Evolutionary conservation across 768 basidiomycete species (phyloP).

Genomic region (Lactifluus subvellereus): DNA sequence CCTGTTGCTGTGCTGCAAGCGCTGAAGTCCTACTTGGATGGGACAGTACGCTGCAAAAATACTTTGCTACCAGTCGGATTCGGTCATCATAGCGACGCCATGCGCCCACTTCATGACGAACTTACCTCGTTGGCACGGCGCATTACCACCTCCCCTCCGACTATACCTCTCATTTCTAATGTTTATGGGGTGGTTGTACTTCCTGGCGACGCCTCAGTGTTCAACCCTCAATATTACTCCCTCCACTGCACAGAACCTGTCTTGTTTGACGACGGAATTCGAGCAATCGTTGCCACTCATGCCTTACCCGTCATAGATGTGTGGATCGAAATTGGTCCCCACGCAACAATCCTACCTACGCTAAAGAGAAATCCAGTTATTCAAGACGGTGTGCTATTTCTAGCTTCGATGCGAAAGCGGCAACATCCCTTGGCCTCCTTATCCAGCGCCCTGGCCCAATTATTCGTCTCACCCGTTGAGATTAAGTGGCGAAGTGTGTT

Average conservation of each 20-base stretch:
- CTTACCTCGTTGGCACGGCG: constrained; percentile 38
- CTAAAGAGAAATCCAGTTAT: constrained; percentile 39
- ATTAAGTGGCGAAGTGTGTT: constrained; percentile 56
- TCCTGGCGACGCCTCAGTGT: constrained; percentile 46
- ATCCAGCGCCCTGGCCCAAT: constrained; percentile 39
- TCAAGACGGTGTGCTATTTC: constrained; percentile 32
- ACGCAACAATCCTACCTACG: constrained; percentile 52
- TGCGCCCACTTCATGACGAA: constrained; percentile 51
- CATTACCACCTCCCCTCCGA: constrained; percentile 41
- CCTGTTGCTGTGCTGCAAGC: constrained; percentile 38
- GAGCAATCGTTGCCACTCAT: constrained; percentile 33
- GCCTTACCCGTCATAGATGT: constrained; percentile 33
- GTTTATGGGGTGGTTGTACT: constrained; percentile 48
- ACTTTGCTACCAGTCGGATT: constrained; percentile 48
- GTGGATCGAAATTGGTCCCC: constrained; percentile 68
- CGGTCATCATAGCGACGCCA: constrained; percentile 62
- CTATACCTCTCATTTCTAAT: constrained; percentile 57
- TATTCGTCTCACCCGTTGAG: constrained; percentile 40
- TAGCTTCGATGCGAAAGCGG: constrained; percentile 47
- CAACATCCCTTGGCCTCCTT: constrained; percentile 43
- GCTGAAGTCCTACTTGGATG: constrained; percentile 40
- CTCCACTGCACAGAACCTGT: constrained; percentile 57
- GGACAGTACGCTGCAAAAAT: constrained; percentile 34
- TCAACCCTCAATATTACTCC: constrained; percentile 48
- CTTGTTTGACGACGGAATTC: constrained; percentile 47